These are phyloP conservation scores for Solanum chacoense DNA, from an alignment of 305 asterid genomes.

Conservation along the genomic window DNA sequence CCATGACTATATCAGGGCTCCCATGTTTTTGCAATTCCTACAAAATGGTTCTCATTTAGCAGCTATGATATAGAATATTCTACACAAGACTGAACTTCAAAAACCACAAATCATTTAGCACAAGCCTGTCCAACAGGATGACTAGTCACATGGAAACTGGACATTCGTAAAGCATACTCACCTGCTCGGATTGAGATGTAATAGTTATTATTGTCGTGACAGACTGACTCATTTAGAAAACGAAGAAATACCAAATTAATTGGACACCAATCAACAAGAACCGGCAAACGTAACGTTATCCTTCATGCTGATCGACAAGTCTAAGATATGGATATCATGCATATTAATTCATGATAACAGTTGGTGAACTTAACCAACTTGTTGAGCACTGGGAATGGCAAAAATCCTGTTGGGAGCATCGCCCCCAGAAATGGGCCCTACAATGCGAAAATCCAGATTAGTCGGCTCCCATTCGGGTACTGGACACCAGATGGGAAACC, in stretches of 20 bases:
- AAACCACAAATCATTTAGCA: not conserved
- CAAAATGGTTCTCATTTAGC: not conserved
- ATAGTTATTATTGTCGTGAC: not conserved
- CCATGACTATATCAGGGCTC: constrained; percentile 91
- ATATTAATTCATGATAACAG: not conserved
- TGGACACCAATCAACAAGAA: not conserved
- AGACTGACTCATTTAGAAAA: not conserved
- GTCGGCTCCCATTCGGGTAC: not conserved
- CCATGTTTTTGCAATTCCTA: constrained; percentile 97
- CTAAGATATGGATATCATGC: not conserved
- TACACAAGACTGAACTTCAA: not conserved
- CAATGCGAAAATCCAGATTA: not conserved
- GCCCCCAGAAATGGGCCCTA: not conserved
- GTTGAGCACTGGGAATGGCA: not conserved
- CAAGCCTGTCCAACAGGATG: not conserved
- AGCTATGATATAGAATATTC: not conserved
- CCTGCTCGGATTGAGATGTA: not conserved
- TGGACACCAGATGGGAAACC: not conserved
- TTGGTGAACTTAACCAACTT: not conserved
- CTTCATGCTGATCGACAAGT: not conserved
- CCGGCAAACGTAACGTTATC: not conserved
- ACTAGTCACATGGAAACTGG: not conserved
- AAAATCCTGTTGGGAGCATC: not conserved
- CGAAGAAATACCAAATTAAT: not conserved
- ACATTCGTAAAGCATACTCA: not conserved